Conservation (phyloP, 495 filamentous ascomycete species). For the Apodospora peruviana region DNA sequence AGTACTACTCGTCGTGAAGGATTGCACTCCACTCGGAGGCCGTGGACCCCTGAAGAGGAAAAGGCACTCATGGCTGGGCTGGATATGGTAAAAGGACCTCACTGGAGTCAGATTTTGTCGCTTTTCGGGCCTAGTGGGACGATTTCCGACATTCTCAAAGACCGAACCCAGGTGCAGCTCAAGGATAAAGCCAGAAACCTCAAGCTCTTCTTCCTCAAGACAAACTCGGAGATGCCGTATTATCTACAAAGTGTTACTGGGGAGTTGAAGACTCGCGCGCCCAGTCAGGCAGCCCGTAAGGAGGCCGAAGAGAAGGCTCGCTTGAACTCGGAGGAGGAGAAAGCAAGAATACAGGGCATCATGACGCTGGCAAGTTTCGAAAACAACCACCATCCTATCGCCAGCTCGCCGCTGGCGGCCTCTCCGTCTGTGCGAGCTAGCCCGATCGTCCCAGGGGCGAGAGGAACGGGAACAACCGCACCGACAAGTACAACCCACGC, state of each 20-base stretch:
- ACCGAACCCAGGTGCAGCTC: slow-evolving; percentile 89
- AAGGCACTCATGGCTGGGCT: slow-evolving; percentile 88
- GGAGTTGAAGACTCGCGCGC: slow-evolving; percentile 88
- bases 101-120: slow-evolving; percentile 91
- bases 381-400: slow-evolving; percentile 24
- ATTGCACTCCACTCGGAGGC: slow-evolving; percentile 74
- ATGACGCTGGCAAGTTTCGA: slow-evolving; percentile 43
- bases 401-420: slow-evolving; percentile 6
- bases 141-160: slow-evolving; percentile 80
- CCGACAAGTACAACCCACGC: not conserved
- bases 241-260: slow-evolving; percentile 89
- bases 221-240: slow-evolving; percentile 84
- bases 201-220: slow-evolving; percentile 94
- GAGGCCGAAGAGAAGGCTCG: slow-evolving; percentile 70
- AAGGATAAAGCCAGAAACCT: slow-evolving; percentile 95
- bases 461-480: not conserved
- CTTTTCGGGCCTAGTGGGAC: slow-evolving; percentile 82
- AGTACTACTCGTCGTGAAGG: slow-evolving; percentile 69
- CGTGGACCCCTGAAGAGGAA: slow-evolving; percentile 89
- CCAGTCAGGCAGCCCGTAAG: slow-evolving; percentile 72
- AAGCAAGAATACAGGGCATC: slow-evolving; percentile 66
- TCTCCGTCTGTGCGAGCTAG: slow-evolving; percentile 9
- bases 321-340: slow-evolving; percentile 62
- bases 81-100: slow-evolving; percentile 85
- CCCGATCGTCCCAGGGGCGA: slow-evolving; percentile 8